phyloP scores from a whole-genome alignment of 1,284 basidiomycete genomes.

The Veloboletus limbatus region DNA sequence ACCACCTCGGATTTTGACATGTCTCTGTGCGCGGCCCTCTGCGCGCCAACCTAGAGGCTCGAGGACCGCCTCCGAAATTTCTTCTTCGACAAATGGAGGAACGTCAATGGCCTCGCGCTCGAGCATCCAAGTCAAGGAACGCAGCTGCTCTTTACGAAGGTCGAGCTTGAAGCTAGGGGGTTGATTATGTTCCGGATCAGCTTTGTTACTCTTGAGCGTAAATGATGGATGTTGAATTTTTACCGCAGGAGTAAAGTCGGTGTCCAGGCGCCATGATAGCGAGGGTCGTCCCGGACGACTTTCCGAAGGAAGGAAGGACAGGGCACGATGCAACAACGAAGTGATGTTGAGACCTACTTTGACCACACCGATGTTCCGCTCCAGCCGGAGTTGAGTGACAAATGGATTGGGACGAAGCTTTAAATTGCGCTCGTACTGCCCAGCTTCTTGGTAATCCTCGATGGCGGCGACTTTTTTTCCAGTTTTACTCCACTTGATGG shows the following conservation, averaged over 20 bases:
- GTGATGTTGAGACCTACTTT: constrained; percentile 87
- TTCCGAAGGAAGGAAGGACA: constrained; percentile 71
- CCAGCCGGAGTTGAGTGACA: constrained; percentile 81
- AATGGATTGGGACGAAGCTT: constrained; percentile 88
- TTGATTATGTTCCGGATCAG: constrained; percentile 71
- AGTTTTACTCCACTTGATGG: constrained; percentile 69
- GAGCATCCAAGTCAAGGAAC: constrained; percentile 94
- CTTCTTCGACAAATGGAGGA: constrained; percentile 85
- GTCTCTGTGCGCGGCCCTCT: constrained; percentile 83
- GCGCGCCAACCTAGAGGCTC: constrained; percentile 89
- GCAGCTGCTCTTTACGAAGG: constrained; percentile 82
- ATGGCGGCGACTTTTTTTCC: constrained; percentile 64
- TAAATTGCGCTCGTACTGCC: constrained; percentile 82
- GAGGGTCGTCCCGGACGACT: constrained; percentile 50
- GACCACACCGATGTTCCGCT: constrained; percentile 66
- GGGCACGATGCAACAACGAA: constrained; percentile 84
- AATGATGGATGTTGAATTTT: constrained; percentile 65
- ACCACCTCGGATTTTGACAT: constrained; percentile 78
- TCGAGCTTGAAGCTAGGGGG: constrained; percentile 74
- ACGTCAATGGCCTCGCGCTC: constrained; percentile 68
- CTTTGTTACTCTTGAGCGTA: constrained; percentile 73
- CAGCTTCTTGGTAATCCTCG: constrained; percentile 82
- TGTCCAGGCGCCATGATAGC: constrained; percentile 80
- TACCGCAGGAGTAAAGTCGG: constrained; percentile 67
- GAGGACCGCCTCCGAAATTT: constrained; percentile 87